phyloP scores from a whole-genome alignment of 225 moss, liverwort and hornwort genomes.

The Marchantia polymorpha region DNA sequence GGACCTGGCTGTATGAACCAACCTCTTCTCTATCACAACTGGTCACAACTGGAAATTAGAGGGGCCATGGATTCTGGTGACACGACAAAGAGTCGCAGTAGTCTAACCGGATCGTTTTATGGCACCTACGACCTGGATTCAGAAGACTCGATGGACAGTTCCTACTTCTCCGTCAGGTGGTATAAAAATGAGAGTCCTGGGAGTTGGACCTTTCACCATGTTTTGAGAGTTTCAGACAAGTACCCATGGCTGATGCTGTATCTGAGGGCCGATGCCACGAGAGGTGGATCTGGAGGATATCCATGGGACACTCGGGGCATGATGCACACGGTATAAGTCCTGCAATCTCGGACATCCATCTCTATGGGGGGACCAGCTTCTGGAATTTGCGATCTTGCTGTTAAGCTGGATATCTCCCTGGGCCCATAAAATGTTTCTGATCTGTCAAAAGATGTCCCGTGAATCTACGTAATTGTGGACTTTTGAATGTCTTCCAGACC shows the following conservation, averaged over 20 bases:
- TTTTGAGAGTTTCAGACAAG: constrained; percentile 56
- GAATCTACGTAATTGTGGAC: no score
- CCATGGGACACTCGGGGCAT: constrained; percentile 92
- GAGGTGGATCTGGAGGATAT: constrained; percentile 78
- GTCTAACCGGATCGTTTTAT: constrained; percentile 60
- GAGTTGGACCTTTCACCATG: constrained; percentile 80
- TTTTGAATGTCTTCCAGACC: no score
- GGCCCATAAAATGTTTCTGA: no score
- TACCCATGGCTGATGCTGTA: constrained; percentile 97
- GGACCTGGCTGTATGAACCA: constrained; percentile 96
- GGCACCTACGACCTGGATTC: constrained; percentile 71
- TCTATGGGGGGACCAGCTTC: background rate
- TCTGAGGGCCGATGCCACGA: constrained; percentile 71
- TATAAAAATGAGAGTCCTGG: constrained; percentile 50
- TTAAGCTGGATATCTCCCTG: background rate
- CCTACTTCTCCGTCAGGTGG: constrained; percentile 78
- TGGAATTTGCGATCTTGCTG: background rate
- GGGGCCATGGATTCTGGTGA: background rate
- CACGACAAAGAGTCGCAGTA: background rate
- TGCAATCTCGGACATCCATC: background rate
- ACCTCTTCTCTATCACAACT: constrained; percentile 57
- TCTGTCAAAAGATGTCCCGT: no score
- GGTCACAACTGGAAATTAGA: constrained; percentile 35
- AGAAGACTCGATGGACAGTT: constrained; percentile 29
- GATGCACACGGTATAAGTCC: constrained; percentile 57